These are phyloP conservation scores for Gynandropsis gynandra DNA, from an alignment of 345 rosid species.

Conservation along the genomic window DNA sequence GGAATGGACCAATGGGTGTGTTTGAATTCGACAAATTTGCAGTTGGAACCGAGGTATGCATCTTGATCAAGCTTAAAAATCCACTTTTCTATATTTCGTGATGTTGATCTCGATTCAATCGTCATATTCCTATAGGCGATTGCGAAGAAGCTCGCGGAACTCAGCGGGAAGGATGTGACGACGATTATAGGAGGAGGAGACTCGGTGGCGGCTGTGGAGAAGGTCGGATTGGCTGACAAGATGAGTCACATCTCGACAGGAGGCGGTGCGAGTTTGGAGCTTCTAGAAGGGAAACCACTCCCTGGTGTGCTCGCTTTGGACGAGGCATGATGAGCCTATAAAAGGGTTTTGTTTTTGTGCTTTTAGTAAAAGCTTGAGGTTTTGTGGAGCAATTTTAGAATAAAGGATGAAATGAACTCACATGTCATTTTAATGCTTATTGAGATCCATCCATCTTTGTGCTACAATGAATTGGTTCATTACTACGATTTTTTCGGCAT, in stretches of 20 bases:
- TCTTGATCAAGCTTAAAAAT: neutral
- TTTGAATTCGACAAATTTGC: conserved; percentile 89
- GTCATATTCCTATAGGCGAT: conserved; percentile 38
- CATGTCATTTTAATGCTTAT: too few relatives aligned
- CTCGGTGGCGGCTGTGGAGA: conserved; percentile 79
- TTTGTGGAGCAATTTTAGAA: too few relatives aligned
- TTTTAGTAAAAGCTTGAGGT: too few relatives aligned
- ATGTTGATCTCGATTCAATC: neutral
- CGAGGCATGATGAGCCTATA: too few relatives aligned
- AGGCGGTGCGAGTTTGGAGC: conserved; percentile 89
- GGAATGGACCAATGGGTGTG: conserved; percentile 99
- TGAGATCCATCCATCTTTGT: too few relatives aligned
- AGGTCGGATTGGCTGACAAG: conserved; percentile 66
- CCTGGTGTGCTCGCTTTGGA: conserved; percentile 84
- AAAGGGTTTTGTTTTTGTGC: neutral
- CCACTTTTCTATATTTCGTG: neutral
- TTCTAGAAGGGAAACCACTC: conserved; percentile 76
- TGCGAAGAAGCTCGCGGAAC: conserved; percentile 89
- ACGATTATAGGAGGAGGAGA: conserved; percentile 89
- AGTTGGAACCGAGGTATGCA: conserved; percentile 65
- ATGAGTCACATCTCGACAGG: conserved; percentile 94
- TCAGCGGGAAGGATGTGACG: conserved; percentile 71
- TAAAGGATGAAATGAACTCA: too few relatives aligned
- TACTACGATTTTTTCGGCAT: too few relatives aligned
- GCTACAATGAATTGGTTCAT: too few relatives aligned